Base-by-base conservation (phyloP, 768 basidiomycete genomes). In the Amanita inopinata region DNA sequence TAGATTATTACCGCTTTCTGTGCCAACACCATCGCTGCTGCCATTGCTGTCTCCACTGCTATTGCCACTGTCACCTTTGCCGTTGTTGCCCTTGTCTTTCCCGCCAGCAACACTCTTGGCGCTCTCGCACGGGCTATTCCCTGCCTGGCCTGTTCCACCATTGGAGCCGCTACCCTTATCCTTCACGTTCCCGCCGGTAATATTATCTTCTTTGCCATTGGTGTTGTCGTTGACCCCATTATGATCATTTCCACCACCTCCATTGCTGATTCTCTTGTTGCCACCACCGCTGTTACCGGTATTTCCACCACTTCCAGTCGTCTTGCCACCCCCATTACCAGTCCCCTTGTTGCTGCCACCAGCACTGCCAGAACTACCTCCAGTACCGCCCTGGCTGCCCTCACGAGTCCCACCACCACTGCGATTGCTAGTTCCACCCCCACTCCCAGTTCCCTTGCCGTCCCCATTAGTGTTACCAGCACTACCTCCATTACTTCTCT, bases 251-350 rank as follows among this genome's bases (percentile, higher is more conserved):
- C 27, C 27, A 7, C 7, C 27, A 28, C n/a, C n/a, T 7, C 27
- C 27, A 28, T 28, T 28, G 27, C n/a, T 28, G n/a, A 7, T 28
- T n/a, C 27, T 28, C n/a, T n/a, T 34, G 34, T 33, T 34, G 12
- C 33, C 17, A 12, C n/a, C 20, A 17, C 14, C n/a, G 15, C 17
- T 15, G 24, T 25, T 18, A 24, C 32, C 33, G 23, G 27, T 31
- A 42, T n/a, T 28, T 27, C 22, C 23, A 5, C 30, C 23, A 27
- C 33, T 46, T 14, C 33, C 23, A 22, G 38, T 46, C 2, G 27
- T 34, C 33, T 28, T 34, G 22, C 19, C 40, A 20, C 30, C 18
- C 15, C 31, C 33, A 35, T 34, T 5, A 9, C 11, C 23, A 28
- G 15, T 17, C 3, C 19, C 31, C 12, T 40, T 40, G 31, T 12